phyloP scores from a whole-genome alignment of 805 yeast genomes.

The Candida koratica region DNA sequence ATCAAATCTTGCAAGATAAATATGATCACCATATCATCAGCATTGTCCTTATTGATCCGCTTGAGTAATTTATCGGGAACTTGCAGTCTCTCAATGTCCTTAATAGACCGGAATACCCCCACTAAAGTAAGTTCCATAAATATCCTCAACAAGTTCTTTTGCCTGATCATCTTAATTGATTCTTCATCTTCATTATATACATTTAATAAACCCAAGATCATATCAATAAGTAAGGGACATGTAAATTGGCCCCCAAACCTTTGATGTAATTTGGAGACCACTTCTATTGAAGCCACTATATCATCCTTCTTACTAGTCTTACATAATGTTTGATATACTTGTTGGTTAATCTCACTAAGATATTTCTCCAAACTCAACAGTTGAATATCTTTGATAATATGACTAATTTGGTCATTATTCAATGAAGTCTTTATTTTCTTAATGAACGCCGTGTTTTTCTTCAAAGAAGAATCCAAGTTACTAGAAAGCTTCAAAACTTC shows the following conservation, averaged over 20 bases:
- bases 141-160: conserved; percentile 47
- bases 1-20: conserved; percentile 28
- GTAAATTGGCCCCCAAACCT: conserved; percentile 59
- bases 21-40: conserved; percentile 21
- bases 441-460: conserved; percentile 77
- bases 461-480: conserved; percentile 69
- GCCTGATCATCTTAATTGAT: conserved; percentile 32
- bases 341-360: conserved; percentile 61
- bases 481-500: conserved; percentile 13
- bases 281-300: conserved; percentile 58
- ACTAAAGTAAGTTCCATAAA: conserved; percentile 55
- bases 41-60: conserved; percentile 17
- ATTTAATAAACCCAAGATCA: conserved; percentile 27
- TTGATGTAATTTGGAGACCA: conserved; percentile 72
- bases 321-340: conserved; percentile 58
- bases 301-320: conserved; percentile 55
- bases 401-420: conserved; percentile 44
- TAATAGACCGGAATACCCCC: conserved; percentile 50
- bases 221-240: conserved; percentile 38
- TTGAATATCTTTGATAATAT: conserved; percentile 56
- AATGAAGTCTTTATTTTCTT: conserved; percentile 61
- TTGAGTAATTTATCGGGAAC: conserved; percentile 33
- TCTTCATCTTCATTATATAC: conserved; percentile 45
- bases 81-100: conserved; percentile 35
- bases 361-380: conserved; percentile 69